These are phyloP conservation scores for Aquilaria yunnanensis DNA, from an alignment of 345 rosid genomes.

Conservation along the genomic window DNA sequence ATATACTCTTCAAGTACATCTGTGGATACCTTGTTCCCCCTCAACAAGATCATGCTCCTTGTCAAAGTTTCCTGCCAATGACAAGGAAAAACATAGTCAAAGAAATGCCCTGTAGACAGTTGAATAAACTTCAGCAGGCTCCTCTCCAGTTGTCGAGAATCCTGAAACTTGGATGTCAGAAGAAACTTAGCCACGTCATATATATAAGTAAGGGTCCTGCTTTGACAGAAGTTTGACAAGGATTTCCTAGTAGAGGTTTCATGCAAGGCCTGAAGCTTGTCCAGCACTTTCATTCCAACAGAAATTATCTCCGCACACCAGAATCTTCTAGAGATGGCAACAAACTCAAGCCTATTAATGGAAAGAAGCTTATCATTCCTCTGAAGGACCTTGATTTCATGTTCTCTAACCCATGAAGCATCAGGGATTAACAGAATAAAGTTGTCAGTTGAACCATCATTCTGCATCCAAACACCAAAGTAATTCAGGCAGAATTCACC, in stretches of 20 bases:
- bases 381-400: conserved; percentile 5
- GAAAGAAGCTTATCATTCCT: conserved; percentile 14
- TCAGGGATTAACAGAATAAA: conserved; percentile 29
- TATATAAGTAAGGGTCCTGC: conserved; percentile 17
- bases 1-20: conserved; percentile 19
- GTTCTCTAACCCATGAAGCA: conserved; percentile 28
- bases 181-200: conserved; percentile 33
- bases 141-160: not conserved
- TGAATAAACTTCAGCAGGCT: conserved; percentile 11
- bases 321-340: conserved; percentile 22
- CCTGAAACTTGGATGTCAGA: conserved; percentile 9
- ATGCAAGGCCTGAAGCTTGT: conserved; percentile 21
- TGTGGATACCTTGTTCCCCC: conserved; percentile 21
- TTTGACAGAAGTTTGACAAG: conserved; percentile 14
- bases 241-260: conserved; percentile 7
- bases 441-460: conserved; percentile 2
- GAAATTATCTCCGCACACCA: conserved; percentile 33
- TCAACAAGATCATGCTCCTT: conserved; percentile 23
- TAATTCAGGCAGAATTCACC: conserved; percentile 40
- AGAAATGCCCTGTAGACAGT: conserved; percentile 12
- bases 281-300: conserved; percentile 31
- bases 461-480: conserved; percentile 33
- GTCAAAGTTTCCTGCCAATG: conserved; percentile 27
- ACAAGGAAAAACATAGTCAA: conserved; percentile 27
- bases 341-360: conserved; percentile 22